phyloP scores from a whole-genome alignment of 257 asterid species.

The Jaltomata sinuosa region DNA sequence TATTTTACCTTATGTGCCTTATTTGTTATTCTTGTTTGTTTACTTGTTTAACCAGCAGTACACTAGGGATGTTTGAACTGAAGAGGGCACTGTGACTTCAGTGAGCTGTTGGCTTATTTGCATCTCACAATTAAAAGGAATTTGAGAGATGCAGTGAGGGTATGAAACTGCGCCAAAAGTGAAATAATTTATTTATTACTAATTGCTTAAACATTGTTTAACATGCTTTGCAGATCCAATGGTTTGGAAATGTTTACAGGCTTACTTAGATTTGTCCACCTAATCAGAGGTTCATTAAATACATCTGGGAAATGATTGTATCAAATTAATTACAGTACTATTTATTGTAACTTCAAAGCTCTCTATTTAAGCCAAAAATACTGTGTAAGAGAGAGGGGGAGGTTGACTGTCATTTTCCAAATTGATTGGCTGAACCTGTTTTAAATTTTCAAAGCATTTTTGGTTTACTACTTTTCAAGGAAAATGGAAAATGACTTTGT shows the following conservation, averaged over 20 bases:
- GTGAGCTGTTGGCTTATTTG: background rate
- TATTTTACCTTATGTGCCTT: background rate
- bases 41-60: background rate
- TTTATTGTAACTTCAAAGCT: background rate
- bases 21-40: background rate
- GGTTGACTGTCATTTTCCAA: background rate
- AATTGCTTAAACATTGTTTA: background rate
- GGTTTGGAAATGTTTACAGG: background rate
- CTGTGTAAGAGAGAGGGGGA: background rate
- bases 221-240: background rate
- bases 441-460: background rate
- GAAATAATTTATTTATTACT: background rate
- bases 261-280: background rate
- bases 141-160: background rate
- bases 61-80: background rate
- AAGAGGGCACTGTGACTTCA: background rate
- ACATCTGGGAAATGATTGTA: background rate
- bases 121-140: background rate
- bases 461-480: background rate
- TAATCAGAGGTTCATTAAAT: background rate
- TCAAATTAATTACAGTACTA: background rate
- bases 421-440: background rate
- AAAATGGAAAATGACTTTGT: background rate
- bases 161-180: background rate
- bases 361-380: background rate